Conservation (phyloP, 192 early-diverging fungal species). For the Umbelopsis sp. region DNA sequence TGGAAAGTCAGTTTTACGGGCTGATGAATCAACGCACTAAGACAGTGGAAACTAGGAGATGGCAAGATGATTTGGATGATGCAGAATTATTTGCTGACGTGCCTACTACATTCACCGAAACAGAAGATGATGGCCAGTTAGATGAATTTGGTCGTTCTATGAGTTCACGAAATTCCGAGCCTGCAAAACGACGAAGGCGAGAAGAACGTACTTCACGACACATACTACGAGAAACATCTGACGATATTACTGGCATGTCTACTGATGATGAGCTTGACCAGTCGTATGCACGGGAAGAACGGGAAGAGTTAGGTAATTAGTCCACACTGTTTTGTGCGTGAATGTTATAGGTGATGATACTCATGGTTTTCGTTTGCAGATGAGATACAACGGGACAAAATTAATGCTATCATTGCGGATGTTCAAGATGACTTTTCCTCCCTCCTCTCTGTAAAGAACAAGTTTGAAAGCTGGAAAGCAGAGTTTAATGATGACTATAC, state of each 20-base stretch:
- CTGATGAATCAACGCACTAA: constrained; percentile 36
- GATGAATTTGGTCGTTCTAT: constrained; percentile 49
- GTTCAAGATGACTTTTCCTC: constrained; percentile 50
- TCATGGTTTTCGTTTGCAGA: constrained; percentile 21
- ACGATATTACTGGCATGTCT: constrained; percentile 37
- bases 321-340: background rate
- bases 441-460: constrained; percentile 43
- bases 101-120: constrained; percentile 10
- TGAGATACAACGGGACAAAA: constrained; percentile 34
- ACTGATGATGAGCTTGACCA: constrained; percentile 52
- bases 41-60: constrained; percentile 35
- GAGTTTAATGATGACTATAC: constrained; percentile 53
- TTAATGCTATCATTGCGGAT: constrained; percentile 36
- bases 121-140: constrained; percentile 10
- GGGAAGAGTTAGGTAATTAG: constrained; percentile 31
- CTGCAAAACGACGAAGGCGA: constrained; percentile 30
- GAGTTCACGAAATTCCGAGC: constrained; percentile 28
- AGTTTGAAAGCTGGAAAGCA: constrained; percentile 55
- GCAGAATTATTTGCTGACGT: constrained; percentile 41
- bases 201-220: constrained; percentile 26
- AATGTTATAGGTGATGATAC: background rate
- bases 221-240: background rate
- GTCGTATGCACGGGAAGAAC: constrained; percentile 30
- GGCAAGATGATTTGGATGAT: constrained; percentile 45
- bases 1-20: constrained; percentile 47